Evolutionary conservation across 352 stramenopile genomes (phyloP).

Genomic region (Globisporangium takayamanum): DNA sequence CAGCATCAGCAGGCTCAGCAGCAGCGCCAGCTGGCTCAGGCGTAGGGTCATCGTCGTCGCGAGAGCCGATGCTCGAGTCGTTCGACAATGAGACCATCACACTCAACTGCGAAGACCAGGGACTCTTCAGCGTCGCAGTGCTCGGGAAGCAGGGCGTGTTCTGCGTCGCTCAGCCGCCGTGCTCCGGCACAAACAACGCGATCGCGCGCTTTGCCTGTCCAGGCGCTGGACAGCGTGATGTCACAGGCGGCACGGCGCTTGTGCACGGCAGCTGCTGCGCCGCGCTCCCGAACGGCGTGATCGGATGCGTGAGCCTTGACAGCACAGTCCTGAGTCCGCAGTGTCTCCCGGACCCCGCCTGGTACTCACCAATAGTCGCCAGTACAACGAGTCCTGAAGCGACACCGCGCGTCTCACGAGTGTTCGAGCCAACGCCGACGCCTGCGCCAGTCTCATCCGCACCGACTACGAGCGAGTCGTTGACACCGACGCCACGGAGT

Average conservation of each 20-base stretch:
- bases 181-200: conserved; percentile 14
- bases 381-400: not conserved
- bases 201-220: conserved; percentile 26
- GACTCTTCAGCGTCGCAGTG: conserved; percentile 24
- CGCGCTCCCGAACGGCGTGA: conserved; percentile 15
- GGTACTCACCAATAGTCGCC: conserved; percentile 6
- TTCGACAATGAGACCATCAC: conserved; percentile 2
- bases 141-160: conserved; percentile 27
- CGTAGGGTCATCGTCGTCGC: not conserved
- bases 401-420: not conserved
- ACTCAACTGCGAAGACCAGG: conserved; percentile 7
- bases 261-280: conserved; percentile 39
- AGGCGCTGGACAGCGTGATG: conserved; percentile 12
- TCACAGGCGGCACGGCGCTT: conserved; percentile 12
- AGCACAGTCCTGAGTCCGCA: not conserved
- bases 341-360: conserved; percentile 25
- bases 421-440: conserved; percentile 2
- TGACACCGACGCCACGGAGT: not conserved
- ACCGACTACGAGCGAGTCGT: not conserved
- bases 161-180: conserved; percentile 30
- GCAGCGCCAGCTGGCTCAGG: too few species aligned
- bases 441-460: not conserved
- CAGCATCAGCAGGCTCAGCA: too few species aligned
- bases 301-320: conserved; percentile 30
- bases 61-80: not conserved